These are phyloP conservation scores for Hypoxylon cercidicola DNA, from an alignment of 495 filamentous ascomycete genomes.

Conservation along the genomic window DNA sequence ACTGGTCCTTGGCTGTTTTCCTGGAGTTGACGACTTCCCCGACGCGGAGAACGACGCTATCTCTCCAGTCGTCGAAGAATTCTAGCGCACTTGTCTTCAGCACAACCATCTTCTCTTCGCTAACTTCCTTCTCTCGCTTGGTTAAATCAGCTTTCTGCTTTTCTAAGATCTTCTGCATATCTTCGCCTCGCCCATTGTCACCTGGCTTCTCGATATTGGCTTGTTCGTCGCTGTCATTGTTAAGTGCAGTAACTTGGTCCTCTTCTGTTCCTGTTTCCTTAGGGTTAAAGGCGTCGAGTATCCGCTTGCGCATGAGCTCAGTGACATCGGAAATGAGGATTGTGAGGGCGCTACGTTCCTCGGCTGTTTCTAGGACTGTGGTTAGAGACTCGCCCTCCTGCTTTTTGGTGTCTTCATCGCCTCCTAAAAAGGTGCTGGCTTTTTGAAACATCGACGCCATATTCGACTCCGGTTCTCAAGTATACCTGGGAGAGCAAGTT, in stretches of 20 bases:
- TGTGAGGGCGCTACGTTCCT: conserved; percentile 48
- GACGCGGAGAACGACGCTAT: conserved; percentile 68
- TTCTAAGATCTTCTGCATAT: conserved; percentile 43
- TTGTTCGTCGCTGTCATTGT: conserved; percentile 36
- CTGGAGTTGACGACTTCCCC: conserved; percentile 72
- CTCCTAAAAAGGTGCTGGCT: conserved; percentile 32
- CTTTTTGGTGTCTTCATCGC: conserved; percentile 16
- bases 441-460: conserved; percentile 41
- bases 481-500: background rate
- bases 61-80: conserved; percentile 73
- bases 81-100: conserved; percentile 52
- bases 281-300: conserved; percentile 52
- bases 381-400: conserved; percentile 42
- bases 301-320: conserved; percentile 52
- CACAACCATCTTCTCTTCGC: conserved; percentile 48
- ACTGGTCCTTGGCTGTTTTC: conserved; percentile 49
- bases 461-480: background rate
- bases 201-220: conserved; percentile 17
- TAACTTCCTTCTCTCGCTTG: conserved; percentile 51
- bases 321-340: conserved; percentile 54
- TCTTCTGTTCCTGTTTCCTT: conserved; percentile 35
- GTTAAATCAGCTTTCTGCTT: conserved; percentile 41
- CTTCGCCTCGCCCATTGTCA: conserved; percentile 17
- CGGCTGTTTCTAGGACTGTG: conserved; percentile 44
- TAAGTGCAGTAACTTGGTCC: conserved; percentile 21